Evolutionary conservation across 345 rosid species (phyloP), one percentile per base, ranked within the genome.

Genomic region (Nasturtium officinale): DNA sequence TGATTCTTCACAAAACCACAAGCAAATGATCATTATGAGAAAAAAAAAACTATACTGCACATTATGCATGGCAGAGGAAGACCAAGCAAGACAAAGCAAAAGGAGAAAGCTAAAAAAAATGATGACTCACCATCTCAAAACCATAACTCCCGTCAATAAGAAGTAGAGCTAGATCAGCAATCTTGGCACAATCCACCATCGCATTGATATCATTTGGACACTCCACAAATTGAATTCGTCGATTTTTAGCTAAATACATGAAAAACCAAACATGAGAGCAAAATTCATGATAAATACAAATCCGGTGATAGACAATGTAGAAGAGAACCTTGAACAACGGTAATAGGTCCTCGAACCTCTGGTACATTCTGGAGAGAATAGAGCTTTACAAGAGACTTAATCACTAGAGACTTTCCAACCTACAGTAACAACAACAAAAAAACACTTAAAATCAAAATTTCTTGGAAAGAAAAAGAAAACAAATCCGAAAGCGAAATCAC

Each of bases 181-280:
- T 78, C 81, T 95, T 95, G 13, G 97, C 96, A 76, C 91, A 87
- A 77, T 91, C 97, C 43, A 95, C 80, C 99, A 95, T 95, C 70
- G 93, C 96, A 82, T 95, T 95, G 75, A 95, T 86, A 74, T 95
- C 96, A 84, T 88, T 91, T 16, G 97, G 99, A 69, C 99, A 95
- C 81, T 95, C 97, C 76, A 95, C 97, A 81, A 95, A 88, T 48
- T 91, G 96, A 67, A 90, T 77, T 61, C 99, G 80, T 78, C 81
- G 73, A 62, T 81, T 82, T 80, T 95, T 95, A 57, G 92, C 99
- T 95, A 75, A 61, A 58, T 17, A 58, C 20, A 71, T 68, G 37
- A 79, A 48, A 52, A 79, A 61, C 21, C 64, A 38, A 59, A 33
- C 42, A 67, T 79, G 23, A 80, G 69, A 72, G 30, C 32, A 53